phyloP scores from a whole-genome alignment of 1,284 basidiomycete genomes.

The Moesziomyces parantarcticus region DNA sequence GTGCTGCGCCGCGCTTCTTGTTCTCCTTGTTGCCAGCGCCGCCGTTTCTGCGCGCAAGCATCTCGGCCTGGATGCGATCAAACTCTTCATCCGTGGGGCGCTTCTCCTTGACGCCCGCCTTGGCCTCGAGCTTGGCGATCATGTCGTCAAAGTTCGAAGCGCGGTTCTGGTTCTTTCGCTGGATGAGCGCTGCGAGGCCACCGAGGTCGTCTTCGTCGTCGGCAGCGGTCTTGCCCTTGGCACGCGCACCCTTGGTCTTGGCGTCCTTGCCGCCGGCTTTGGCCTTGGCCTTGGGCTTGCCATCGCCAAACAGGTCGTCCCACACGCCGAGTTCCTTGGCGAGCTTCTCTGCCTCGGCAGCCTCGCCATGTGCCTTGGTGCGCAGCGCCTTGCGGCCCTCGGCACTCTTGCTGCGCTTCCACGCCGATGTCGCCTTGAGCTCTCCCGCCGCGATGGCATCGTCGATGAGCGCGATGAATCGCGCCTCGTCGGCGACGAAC shows the following conservation, averaged over 20 bases:
- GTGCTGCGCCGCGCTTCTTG: conserved; percentile 25
- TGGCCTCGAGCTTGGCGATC: conserved; percentile 56
- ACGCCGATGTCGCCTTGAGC: conserved; percentile 32
- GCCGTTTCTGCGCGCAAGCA: conserved; percentile 38
- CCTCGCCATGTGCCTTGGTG: conserved; percentile 52
- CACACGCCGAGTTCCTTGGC: conserved; percentile 65
- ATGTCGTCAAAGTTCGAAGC: conserved; percentile 56
- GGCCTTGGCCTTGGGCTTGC: conserved; percentile 8
- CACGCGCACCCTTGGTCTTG: conserved; percentile 16
- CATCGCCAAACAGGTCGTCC: conserved; percentile 62
- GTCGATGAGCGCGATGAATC: conserved; percentile 56
- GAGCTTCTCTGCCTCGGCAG: conserved; percentile 56
- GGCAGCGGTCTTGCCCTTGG: not conserved
- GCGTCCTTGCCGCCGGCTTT: conserved; percentile 6
- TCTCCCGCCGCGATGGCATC: conserved; percentile 48
- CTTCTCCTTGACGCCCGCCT: conserved; percentile 47
- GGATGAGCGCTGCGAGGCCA: conserved; percentile 52
- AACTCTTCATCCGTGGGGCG: conserved; percentile 52
- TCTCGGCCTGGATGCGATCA: conserved; percentile 47
- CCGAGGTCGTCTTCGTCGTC: conserved; percentile 49
- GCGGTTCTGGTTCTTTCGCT: conserved; percentile 46
- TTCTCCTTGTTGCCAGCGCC: conserved; percentile 30
- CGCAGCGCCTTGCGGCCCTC: conserved; percentile 46
- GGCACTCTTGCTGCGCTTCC: conserved; percentile 43
- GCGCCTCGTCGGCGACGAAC: conserved; percentile 54